These are phyloP conservation scores for Scenedesmus sp. DNA, from an alignment of 163 green algal genomes.

Conservation along the genomic window DNA sequence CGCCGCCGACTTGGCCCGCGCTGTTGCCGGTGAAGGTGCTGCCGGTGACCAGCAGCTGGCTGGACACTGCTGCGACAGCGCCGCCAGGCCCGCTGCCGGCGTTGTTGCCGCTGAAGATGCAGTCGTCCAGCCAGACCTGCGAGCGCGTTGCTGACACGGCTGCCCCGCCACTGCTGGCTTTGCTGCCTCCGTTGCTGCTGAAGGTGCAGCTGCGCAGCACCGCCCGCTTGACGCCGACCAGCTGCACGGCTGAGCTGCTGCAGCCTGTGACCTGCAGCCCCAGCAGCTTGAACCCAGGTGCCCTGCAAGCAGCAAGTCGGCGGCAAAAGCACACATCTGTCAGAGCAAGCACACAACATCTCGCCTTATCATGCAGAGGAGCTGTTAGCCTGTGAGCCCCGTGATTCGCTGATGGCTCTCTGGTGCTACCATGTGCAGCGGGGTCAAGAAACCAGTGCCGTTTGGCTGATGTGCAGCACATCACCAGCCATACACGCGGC, in stretches of 20 bases:
- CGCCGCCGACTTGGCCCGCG: constrained; percentile 13
- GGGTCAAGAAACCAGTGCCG: background rate
- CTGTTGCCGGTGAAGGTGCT: constrained; percentile 32
- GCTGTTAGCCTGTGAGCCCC: too few species aligned
- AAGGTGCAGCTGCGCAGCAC: constrained; percentile 36
- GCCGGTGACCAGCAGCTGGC: constrained; percentile 39
- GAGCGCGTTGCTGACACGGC: constrained; percentile 17
- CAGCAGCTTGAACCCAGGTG: constrained; percentile 21
- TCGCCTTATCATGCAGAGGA: background rate
- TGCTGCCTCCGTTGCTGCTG: constrained; percentile 18
- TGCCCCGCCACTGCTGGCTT: background rate
- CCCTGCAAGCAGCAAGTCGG: constrained; percentile 25
- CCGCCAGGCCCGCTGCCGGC: constrained; percentile 22
- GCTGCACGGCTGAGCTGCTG: constrained; percentile 33
- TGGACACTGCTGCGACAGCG: background rate
- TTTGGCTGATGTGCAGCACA: too few species aligned
- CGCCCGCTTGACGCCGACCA: background rate
- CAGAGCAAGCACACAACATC: background rate
- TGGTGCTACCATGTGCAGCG: too few species aligned
- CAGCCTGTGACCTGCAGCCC: constrained; percentile 36
- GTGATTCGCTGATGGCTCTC: too few species aligned
- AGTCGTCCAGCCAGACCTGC: constrained; percentile 46
- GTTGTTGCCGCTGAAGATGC: constrained; percentile 31
- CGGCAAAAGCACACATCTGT: background rate
- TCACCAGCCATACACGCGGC: background rate